These are phyloP conservation scores for Blastocystis hominis DNA, from an alignment of 352 stramenopile genomes.

Conservation along the genomic window DNA sequence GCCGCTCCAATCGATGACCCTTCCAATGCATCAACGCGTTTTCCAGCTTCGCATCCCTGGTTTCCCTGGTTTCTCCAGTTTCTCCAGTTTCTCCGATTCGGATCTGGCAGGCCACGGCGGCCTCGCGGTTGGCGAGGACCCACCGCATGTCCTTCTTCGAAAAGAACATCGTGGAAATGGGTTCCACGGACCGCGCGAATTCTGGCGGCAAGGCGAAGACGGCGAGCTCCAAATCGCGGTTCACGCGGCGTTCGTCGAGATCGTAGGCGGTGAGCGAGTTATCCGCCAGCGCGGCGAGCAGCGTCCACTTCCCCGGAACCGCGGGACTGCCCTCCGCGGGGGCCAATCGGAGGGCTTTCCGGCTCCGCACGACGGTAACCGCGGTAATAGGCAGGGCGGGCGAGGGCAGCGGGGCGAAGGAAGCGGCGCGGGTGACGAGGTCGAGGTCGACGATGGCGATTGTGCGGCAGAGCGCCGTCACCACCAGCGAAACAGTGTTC, in stretches of 20 bases:
- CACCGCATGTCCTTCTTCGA: background rate
- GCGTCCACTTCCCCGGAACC: background rate
- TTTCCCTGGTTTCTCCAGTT: background rate
- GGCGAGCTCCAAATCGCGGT: background rate
- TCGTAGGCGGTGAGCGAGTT: background rate
- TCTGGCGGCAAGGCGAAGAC: background rate
- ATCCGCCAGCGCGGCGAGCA: background rate
- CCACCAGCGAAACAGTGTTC: background rate
- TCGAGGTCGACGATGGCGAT: background rate
- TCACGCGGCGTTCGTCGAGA: background rate
- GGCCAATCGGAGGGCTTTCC: background rate
- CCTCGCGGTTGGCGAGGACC: background rate
- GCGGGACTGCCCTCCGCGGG: background rate
- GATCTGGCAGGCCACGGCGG: background rate
- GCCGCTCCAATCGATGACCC: background rate
- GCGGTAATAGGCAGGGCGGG: background rate
- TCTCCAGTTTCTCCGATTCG: background rate
- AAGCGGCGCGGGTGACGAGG: background rate
- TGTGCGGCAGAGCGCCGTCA: background rate
- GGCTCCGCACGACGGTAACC: background rate
- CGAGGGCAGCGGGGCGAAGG: background rate
- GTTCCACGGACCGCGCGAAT: background rate
- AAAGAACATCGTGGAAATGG: background rate
- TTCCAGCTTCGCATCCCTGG: background rate
- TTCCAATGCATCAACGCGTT: background rate